Conservation (phyloP, 2,329 filamentous ascomycete species). For the Aspergillus sergii region DNA sequence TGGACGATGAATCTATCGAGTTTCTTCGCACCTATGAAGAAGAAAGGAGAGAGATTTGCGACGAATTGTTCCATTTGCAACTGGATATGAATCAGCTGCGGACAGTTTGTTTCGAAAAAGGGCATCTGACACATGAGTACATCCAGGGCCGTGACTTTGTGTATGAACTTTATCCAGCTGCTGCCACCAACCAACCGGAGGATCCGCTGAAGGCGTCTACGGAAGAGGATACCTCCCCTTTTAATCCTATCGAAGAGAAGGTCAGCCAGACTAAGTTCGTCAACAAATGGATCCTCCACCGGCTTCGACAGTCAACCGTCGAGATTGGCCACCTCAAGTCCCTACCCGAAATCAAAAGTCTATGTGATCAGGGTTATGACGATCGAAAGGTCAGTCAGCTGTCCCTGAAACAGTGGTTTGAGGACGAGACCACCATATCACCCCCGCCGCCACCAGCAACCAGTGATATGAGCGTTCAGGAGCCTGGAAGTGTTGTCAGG, state of each 20-base stretch:
- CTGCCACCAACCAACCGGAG: conserved; percentile 1
- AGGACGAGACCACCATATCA: conserved; percentile 17
- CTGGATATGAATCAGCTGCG: conserved; percentile 21
- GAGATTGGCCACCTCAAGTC: conserved; percentile 29
- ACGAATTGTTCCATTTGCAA: conserved; percentile 24
- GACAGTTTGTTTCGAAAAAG: conserved; percentile 23
- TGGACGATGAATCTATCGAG: conserved; percentile 26
- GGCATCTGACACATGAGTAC: conserved; percentile 10
- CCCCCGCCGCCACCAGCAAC: background rate
- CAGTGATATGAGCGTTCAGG: background rate
- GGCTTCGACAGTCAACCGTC: conserved; percentile 32
- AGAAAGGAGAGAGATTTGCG: conserved; percentile 20
- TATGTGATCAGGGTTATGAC: conserved; percentile 22
- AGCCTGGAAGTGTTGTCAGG: background rate
- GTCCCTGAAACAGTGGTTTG: conserved; percentile 28
- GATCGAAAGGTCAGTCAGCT: conserved; percentile 23
- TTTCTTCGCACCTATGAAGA: conserved; percentile 28
- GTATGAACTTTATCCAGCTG: background rate
- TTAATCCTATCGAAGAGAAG: conserved; percentile 15
- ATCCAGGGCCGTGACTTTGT: background rate
- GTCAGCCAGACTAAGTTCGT: conserved; percentile 27
- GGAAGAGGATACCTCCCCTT: conserved; percentile 23
- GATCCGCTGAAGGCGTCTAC: conserved; percentile 25
- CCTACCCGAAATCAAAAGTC: conserved; percentile 19
- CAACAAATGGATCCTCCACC: conserved; percentile 36